phyloP scores from a whole-genome alignment of 352 stramenopile species.

The Phytophthora sansomeana region DNA sequence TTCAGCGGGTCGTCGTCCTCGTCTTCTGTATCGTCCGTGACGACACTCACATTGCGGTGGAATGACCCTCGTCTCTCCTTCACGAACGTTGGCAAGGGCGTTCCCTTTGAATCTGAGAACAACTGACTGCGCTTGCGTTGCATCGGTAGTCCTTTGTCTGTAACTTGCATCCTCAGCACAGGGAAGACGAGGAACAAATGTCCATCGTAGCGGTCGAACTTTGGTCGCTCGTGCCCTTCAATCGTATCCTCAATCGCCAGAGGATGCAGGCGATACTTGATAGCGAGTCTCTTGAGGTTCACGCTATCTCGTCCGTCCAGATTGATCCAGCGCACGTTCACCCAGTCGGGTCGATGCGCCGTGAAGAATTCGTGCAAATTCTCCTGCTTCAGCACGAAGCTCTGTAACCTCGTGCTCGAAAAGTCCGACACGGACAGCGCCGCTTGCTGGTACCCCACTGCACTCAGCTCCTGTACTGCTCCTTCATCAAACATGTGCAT shows the following conservation, averaged over 20 bases:
- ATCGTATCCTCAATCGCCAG: constrained; percentile 89
- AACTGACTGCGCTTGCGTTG: constrained; percentile 47
- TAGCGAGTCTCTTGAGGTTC: constrained; percentile 86
- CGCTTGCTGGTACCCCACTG: constrained; percentile 56
- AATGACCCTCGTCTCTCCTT: constrained; percentile 50
- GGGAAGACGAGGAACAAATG: constrained; percentile 89
- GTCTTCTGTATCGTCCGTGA: constrained; percentile 31
- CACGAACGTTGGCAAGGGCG: constrained; percentile 49
- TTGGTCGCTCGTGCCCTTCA: constrained; percentile 86
- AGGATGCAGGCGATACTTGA: constrained; percentile 89
- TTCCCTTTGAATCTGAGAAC: constrained; percentile 14
- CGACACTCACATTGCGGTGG: constrained; percentile 26
- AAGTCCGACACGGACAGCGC: constrained; percentile 83
- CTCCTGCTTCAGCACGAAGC: constrained; percentile 59
- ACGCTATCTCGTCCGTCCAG: constrained; percentile 80
- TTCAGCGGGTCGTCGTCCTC: constrained; percentile 73
- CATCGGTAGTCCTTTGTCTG: constrained; percentile 43
- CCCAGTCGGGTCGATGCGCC: constrained; percentile 72
- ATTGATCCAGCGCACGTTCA: constrained; percentile 91
- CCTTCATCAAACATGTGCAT: constrained; percentile 87
- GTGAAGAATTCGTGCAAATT: constrained; percentile 83
- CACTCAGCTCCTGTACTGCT: constrained; percentile 66
- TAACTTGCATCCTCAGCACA: constrained; percentile 76
- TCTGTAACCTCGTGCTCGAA: constrained; percentile 73
- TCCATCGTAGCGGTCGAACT: constrained; percentile 87